Base-by-base conservation (phyloP, 495 filamentous ascomycete species). In the Chaetomium tenue region DNA sequence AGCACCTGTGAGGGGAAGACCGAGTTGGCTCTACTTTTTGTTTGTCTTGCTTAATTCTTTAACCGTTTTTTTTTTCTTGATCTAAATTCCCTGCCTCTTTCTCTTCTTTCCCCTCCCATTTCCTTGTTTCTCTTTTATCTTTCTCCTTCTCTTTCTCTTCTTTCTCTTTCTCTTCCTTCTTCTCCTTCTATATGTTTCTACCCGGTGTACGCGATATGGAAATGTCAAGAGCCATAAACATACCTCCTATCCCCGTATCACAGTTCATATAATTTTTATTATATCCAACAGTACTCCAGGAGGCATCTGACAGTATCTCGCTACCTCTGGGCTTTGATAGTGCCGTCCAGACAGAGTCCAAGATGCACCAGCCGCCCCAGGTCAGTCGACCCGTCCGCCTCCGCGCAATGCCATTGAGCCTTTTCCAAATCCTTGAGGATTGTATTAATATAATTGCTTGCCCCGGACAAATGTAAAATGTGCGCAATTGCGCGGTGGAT, bases 321-420 rank as follows among this genome's bases (percentile, higher is more conserved):
- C n/a, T n/a, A n/a, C n/a, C n/a, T n/a, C n/a, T n/a, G n/a, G n/a
- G n/a, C n/a, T n/a, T n/a, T n/a, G 22, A 44, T 23, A 42, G 2
- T 42, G 26, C 40, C 52, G 42, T 58, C 44, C 11, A 63, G 44
- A 53, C 52, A 63, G 26, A 57, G 20, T 8, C 53, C 25, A 40
- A 58, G 28, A 28, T 63, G 53, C 16, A 58, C 53, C 15, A 63
- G 52, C 22, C 53, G 61, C 40, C 61, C 61, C 25, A 63, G 61
- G 40, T 63, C 51, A 25, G 61, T 63, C 53, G 61, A 63, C 2
- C 61, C 61, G 39, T 57, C 61, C 5, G 61, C 40, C 53, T 15
- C 42, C 20, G 42, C 61, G 18, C 61, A 53, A n/a, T 51, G 42
- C 20, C 40, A 53, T 15, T 30, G 18, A 5, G 46, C 53, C 28